These are phyloP conservation scores for Aphanomyces astaci DNA, from an alignment of 352 stramenopile species.

Conservation along the genomic window DNA sequence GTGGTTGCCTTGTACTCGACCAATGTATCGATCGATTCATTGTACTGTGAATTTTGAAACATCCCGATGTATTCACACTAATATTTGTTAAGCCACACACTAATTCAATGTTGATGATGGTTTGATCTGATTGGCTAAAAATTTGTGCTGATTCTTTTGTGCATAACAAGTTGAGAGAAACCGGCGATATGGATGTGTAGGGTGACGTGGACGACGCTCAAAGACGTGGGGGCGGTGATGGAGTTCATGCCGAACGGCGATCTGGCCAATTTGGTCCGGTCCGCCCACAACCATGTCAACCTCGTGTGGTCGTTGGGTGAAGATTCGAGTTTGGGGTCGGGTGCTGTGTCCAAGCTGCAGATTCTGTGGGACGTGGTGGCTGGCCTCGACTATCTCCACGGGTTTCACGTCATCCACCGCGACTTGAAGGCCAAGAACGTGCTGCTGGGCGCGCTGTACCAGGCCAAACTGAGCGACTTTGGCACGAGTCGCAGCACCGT, in stretches of 20 bases:
- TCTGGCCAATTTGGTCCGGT: conserved; percentile 23
- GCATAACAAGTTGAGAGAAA: too few species aligned
- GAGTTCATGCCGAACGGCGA: conserved; percentile 45
- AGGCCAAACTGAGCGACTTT: conserved; percentile 79
- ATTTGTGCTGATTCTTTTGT: too few species aligned
- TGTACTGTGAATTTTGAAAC: too few species aligned
- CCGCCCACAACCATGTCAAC: background rate
- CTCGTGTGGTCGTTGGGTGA: conserved; percentile 9
- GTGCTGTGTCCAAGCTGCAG: conserved; percentile 15
- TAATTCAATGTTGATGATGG: background rate
- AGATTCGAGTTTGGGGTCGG: background rate
- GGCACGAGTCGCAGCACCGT: conserved; percentile 42
- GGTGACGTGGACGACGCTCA: conserved; percentile 43
- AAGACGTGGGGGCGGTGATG: conserved; percentile 46
- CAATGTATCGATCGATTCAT: too few species aligned
- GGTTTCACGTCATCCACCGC: conserved; percentile 32
- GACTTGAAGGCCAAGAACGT: conserved; percentile 76
- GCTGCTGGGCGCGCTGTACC: conserved; percentile 47
- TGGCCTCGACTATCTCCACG: conserved; percentile 14
- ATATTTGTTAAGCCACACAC: too few species aligned
- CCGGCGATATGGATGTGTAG: conserved; percentile 9
- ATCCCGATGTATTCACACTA: too few species aligned
- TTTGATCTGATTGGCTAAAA: too few species aligned
- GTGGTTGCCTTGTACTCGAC: too few species aligned
- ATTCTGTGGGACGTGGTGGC: conserved; percentile 13